Percentiles rank a stretch among this genome's conserved stretches.
These are phyloP conservation scores for Parasitella parasitica DNA, from an alignment of 371 early-diverging fungal species.

Conservation along the genomic window DNA sequence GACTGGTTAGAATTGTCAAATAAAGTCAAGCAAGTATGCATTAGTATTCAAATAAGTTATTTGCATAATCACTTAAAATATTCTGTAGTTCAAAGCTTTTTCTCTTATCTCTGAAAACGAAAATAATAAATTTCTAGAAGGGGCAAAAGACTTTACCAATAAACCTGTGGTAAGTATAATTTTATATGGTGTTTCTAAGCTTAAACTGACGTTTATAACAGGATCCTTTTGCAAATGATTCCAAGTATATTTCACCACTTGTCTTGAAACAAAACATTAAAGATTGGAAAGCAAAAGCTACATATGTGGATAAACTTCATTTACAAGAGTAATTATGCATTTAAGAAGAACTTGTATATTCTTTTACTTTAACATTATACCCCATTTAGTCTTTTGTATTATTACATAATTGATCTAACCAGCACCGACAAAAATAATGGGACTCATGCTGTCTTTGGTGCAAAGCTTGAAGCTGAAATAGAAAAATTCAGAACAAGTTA, in stretches of 20 bases:
- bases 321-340: slow-evolving; percentile 7
- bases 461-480: background rate
- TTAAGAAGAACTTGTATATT: background rate
- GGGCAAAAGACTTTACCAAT: background rate
- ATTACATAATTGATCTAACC: slow-evolving; percentile 3
- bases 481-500: background rate
- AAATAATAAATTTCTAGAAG: background rate
- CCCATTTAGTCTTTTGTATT: slow-evolving; percentile 2
- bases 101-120: background rate
- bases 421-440: background rate
- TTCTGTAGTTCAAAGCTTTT: background rate
- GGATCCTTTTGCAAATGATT: background rate
- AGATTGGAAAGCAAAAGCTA: background rate
- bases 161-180: background rate
- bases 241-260: background rate
- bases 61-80: background rate
- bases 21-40: background rate
- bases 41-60: background rate
- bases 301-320: slow-evolving; percentile 6
- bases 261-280: background rate
- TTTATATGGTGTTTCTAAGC: no score
- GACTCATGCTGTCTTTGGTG: background rate
- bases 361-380: background rate
- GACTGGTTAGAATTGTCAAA: background rate
- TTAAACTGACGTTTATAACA: background rate